Conservation (phyloP, 257 asterid species). For the Primulina eburnea region DNA sequence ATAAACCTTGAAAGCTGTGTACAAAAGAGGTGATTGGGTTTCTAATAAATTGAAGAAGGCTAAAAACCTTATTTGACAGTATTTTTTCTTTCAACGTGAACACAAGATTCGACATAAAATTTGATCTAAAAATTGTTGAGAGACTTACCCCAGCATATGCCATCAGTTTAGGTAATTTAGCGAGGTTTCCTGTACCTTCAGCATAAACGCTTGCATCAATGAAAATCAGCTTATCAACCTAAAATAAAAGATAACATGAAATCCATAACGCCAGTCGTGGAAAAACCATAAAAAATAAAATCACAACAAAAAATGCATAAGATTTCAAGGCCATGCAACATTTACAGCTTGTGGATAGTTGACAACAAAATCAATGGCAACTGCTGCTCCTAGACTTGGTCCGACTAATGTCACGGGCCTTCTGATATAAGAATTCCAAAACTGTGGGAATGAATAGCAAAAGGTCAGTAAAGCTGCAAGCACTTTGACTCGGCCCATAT, state of each 20-base stretch:
- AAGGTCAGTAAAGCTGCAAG: slow-evolving; percentile 5
- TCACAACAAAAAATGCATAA: slow-evolving; percentile 7
- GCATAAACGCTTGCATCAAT: slow-evolving; percentile 95
- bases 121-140: slow-evolving; percentile 2
- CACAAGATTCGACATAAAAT: slow-evolving; percentile 18
- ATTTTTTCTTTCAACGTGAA: background rate
- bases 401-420: slow-evolving; percentile 89
- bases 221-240: slow-evolving; percentile 85
- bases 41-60: background rate
- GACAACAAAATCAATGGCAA: slow-evolving; percentile 70
- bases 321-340: slow-evolving; percentile 2
- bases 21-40: slow-evolving; percentile 3
- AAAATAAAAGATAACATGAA: slow-evolving; percentile 25
- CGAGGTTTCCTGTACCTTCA: slow-evolving; percentile 89
- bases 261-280: slow-evolving; percentile 1
- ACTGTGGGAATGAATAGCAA: slow-evolving; percentile 35
- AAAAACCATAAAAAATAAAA: background rate
- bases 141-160: slow-evolving; percentile 86
- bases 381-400: slow-evolving; percentile 96
- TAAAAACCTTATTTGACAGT: background rate
- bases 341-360: slow-evolving; percentile 83
- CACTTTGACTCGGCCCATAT: background rate
- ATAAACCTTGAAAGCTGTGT: background rate
- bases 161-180: slow-evolving; percentile 62
- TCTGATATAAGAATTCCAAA: slow-evolving; percentile 70